Evolutionary conservation across 176 grass and related monocot species (phyloP), one percentile per base, ranked within the genome.

Genomic region (Thinopyrum elongatum): DNA sequence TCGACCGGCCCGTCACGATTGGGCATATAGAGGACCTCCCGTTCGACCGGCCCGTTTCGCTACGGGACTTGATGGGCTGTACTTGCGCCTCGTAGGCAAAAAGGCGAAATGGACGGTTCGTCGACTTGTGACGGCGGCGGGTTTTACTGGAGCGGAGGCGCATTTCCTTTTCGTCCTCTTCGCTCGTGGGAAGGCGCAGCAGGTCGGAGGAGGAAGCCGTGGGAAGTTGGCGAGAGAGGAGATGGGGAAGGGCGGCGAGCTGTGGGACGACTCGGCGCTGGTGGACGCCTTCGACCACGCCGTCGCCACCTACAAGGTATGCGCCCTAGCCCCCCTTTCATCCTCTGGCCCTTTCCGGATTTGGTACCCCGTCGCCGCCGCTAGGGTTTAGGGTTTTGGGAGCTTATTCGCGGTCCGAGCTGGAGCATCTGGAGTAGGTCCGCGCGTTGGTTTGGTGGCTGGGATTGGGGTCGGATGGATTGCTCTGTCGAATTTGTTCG

Each of bases 221-320:
- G 4, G 26, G 41, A 21, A 15, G 1, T 34, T 22, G 16, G 42
- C 16, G 75, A 29, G 22, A 57, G 15, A 68, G 29, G 76, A 34
- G 83, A 98, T 98, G 95, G 95, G 87, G 41, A 93, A 91, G 81
- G 93, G 89, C 41, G 53, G 67, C 15, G 95, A 95, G 11, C 93
- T 92, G 17, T 98, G 95, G 95, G 89, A 93, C 58, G 93, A 98
- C 70, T 95, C 93, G 10, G 89, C 89, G 75, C 93, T 98, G 47
- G 80, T 98, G 6, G 70, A 90, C 70, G 95, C 95, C 65, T 98
- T 98, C 76, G 87, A 98, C 84, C 82, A 78, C 44, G 93, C 91
- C 85, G 72, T 95, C 59, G 72, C 83, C 66, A 88, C 85, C 75
- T 93, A 83, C 82, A 98, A 95, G 91, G 93, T 95, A 81, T 1